phyloP scores from a whole-genome alignment of 2,329 filamentous ascomycete genomes.

The Cercospora sesami region DNA sequence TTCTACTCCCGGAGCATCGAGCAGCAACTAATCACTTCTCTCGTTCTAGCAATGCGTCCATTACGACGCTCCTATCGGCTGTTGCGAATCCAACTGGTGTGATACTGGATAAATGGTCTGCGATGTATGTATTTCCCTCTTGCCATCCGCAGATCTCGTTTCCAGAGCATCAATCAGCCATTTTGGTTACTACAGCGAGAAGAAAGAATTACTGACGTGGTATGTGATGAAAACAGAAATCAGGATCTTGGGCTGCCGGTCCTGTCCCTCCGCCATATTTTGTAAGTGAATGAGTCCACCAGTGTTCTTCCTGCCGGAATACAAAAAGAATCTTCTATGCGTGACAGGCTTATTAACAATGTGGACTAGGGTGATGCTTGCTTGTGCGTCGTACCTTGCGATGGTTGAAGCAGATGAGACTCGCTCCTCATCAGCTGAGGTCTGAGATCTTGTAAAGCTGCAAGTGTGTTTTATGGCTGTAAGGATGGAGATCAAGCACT shows the following conservation, averaged over 20 bases:
- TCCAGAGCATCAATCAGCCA: too few relatives aligned
- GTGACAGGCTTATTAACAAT: not conserved
- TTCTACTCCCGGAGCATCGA: too few relatives aligned
- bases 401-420: not conserved
- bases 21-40: not conserved
- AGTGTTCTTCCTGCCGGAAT: not conserved
- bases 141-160: too few relatives aligned
- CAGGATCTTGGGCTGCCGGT: not conserved
- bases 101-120: not conserved
- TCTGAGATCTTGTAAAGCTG: not conserved
- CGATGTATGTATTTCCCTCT: not conserved
- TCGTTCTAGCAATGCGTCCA: not conserved
- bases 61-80: not conserved
- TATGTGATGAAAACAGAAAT: not conserved
- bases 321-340: not conserved
- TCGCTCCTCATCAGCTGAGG: not conserved
- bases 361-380: not conserved
- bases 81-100: not conserved
- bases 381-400: not conserved
- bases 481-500: not conserved
- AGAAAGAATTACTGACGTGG: too few relatives aligned
- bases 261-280: not conserved
- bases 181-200: too few relatives aligned
- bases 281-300: not conserved
- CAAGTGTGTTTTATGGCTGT: not conserved